These are phyloP conservation scores for Boletus reticuloceps DNA, from an alignment of 768 basidiomycete species.

Conservation along the genomic window DNA sequence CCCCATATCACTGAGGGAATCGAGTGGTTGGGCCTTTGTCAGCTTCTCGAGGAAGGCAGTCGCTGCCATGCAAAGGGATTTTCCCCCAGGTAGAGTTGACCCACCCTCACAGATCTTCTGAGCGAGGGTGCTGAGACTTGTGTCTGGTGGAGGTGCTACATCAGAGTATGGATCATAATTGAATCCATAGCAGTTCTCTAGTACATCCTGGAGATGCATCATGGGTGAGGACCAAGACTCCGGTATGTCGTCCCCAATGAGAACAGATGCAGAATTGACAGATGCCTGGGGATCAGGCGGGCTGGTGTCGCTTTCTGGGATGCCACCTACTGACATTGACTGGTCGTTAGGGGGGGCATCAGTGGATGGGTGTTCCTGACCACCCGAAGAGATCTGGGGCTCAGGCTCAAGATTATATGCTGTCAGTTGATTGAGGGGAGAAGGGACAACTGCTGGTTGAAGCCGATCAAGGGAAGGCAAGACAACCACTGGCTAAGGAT, in stretches of 20 bases:
- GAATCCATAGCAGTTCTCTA: background rate
- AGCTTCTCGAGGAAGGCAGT: background rate
- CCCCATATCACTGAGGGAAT: background rate
- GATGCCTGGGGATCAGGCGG: background rate
- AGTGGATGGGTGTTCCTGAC: no score
- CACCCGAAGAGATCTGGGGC: no score
- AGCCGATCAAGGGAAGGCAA: no score
- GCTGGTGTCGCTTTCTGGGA: background rate
- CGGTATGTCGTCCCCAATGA: background rate
- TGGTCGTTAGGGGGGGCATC: background rate
- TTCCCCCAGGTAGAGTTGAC: background rate
- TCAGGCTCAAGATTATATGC: no score
- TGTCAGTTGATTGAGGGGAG: no score
- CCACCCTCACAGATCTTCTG: background rate
- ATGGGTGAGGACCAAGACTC: background rate
- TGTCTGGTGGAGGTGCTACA: background rate
- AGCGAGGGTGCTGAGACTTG: background rate
- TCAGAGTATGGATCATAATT: background rate
- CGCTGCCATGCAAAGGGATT: background rate
- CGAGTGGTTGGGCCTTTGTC: background rate
- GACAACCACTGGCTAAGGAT: no score
- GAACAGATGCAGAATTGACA: background rate
- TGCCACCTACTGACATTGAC: background rate
- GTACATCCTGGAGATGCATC: background rate
- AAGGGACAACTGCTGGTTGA: no score